These are phyloP conservation scores for Closterium sp. DNA, from an alignment of 139 green algal species.

Conservation along the genomic window DNA sequence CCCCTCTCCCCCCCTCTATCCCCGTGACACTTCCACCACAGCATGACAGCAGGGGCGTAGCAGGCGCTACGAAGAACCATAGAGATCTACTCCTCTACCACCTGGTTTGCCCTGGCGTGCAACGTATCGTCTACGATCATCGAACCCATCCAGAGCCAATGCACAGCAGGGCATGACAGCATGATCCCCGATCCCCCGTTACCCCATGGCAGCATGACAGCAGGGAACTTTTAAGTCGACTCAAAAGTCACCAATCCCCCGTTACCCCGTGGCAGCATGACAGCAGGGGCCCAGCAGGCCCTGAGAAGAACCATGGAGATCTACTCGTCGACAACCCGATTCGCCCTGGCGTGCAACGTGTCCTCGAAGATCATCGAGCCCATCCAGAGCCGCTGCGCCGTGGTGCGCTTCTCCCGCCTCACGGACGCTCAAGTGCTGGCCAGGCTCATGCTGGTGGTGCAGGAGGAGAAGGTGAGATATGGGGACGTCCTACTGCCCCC, in stretches of 20 bases:
- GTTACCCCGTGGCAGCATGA: conserved; percentile 71
- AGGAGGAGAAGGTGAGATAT: conserved; percentile 65
- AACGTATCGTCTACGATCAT: conserved; percentile 96
- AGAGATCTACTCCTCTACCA: conserved; percentile 95
- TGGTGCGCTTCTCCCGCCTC: conserved; percentile 87
- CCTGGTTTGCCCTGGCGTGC: conserved; percentile 97
- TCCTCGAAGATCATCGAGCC: conserved; percentile 97
- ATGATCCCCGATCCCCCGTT: conserved; percentile 84
- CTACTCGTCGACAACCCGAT: conserved; percentile 90
- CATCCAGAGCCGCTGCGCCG: conserved; percentile 96
- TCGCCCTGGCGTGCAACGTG: conserved; percentile 95
- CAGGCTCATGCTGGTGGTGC: conserved; percentile 76
- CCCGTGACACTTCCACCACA: too few species aligned
- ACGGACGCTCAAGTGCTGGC: conserved; percentile 82
- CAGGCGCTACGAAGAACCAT: conserved; percentile 97
- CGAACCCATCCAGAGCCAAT: conserved; percentile 95
- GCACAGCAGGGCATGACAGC: conserved; percentile 88
- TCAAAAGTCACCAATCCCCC: too few species aligned
- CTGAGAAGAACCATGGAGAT: conserved; percentile 99
- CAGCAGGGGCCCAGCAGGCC: conserved; percentile 89
- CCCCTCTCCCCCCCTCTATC: too few species aligned
- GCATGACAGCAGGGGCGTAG: conserved; percentile 91
- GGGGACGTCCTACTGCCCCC: too few species aligned
- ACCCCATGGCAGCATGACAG: conserved; percentile 73
- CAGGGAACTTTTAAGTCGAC: too few species aligned